These are phyloP conservation scores for Santalum album DNA, from an alignment of 164 flowering plant genomes.

Conservation along the genomic window DNA sequence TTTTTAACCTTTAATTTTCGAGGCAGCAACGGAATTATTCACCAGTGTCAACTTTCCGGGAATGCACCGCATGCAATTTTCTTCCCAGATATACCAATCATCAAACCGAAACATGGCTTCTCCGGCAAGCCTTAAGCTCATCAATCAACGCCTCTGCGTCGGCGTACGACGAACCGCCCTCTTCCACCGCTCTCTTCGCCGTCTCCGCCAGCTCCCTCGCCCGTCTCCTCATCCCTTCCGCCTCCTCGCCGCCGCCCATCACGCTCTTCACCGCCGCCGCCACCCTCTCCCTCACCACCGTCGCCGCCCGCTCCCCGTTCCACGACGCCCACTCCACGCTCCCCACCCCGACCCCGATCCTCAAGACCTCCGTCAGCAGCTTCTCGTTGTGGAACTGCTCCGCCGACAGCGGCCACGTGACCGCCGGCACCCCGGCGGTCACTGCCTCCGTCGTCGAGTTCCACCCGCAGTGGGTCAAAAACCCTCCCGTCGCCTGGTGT, in stretches of 20 bases:
- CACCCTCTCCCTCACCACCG: neutral
- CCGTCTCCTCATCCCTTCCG: neutral
- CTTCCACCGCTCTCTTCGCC: neutral
- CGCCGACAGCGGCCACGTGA: neutral
- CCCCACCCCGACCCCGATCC: neutral
- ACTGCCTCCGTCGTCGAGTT: neutral
- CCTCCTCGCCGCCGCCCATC: neutral
- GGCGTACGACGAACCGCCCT: neutral
- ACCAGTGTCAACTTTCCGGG: no score
- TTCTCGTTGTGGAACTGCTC: conserved; percentile 1
- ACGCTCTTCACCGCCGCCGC: neutral
- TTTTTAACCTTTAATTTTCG: no score
- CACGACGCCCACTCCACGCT: neutral
- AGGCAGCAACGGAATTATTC: no score
- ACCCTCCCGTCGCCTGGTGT: neutral
- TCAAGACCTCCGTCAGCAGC: neutral
- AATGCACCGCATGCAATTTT: no score
- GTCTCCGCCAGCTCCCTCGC: neutral
- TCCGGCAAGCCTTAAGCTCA: neutral
- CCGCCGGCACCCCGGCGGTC: neutral
- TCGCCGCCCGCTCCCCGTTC: neutral
- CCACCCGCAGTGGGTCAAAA: neutral
- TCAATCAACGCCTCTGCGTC: neutral
- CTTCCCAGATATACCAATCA: no score
- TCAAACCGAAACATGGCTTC: no score